Conservation (phyloP, 108 stramenopile genomes). For the Cylindrotheca closterium region DNA sequence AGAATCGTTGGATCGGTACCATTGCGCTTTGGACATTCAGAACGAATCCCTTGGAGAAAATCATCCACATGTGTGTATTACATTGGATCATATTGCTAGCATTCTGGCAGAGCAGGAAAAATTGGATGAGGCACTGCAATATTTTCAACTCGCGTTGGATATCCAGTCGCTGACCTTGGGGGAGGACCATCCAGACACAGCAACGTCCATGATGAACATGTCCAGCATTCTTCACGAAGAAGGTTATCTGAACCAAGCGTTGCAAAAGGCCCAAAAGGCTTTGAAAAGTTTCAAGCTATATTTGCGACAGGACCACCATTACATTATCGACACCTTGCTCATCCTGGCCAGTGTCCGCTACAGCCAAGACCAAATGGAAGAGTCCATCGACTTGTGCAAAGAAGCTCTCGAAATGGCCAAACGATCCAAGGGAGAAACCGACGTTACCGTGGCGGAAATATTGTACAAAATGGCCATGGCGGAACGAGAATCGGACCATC, state of each 20-base stretch:
- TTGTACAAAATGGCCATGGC: not conserved
- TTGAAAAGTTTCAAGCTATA: not conserved
- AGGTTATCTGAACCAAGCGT: not conserved
- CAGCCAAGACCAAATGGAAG: not conserved
- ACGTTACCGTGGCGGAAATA: not conserved
- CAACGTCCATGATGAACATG: not conserved
- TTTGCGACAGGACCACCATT: not conserved
- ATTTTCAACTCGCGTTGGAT: not conserved
- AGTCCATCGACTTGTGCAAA: not conserved
- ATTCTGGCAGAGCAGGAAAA: not conserved
- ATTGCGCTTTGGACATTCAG: slow-evolving; percentile 13
- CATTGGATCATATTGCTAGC: not conserved
- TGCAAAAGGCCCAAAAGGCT: not conserved
- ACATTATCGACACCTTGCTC: not conserved
- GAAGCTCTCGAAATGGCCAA: not conserved
- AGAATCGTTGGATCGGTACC: slow-evolving; percentile 23
- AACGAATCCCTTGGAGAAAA: slow-evolving; percentile 17
- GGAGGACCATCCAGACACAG: not conserved
- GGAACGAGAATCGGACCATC: not conserved
- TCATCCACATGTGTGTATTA: slow-evolving; percentile 11
- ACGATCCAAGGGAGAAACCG: not conserved
- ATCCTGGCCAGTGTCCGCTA: not conserved
- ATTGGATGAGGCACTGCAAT: not conserved
- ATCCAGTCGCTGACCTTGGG: not conserved
- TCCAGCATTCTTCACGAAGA: not conserved